Percentiles rank a stretch among this genome's conserved stretches.
phyloP scores from a whole-genome alignment of 169 alveolate genomes.

The Besnoitia besnoiti region DNA sequence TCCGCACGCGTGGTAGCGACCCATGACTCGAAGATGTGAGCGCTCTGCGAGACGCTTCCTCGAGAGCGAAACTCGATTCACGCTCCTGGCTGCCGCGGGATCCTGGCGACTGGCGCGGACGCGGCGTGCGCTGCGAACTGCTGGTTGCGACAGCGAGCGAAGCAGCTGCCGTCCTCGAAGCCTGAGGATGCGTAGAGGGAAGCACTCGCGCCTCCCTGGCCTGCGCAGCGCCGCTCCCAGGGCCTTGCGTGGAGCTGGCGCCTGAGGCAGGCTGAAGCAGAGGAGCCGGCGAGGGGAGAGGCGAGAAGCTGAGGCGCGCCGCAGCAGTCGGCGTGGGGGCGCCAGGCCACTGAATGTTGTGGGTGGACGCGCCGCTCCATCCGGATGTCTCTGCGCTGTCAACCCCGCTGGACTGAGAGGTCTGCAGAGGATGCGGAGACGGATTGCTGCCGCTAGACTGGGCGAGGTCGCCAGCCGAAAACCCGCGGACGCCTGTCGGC shows the following conservation, averaged over 20 bases:
- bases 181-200: too few species aligned
- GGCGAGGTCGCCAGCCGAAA: neutral
- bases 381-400: neutral
- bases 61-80: too few species aligned
- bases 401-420: neutral
- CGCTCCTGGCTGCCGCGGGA: too few species aligned
- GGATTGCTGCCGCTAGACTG: neutral
- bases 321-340: neutral
- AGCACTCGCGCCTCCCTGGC: neutral
- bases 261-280: neutral
- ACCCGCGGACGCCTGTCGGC: neutral
- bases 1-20: too few species aligned
- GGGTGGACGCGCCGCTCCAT: neutral
- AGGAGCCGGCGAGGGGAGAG: neutral
- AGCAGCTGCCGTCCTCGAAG: too few species aligned
- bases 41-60: too few species aligned
- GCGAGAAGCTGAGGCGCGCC: neutral
- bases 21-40: too few species aligned
- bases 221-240: neutral
- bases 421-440: neutral
- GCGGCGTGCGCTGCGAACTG: too few species aligned
- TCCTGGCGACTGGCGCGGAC: too few species aligned
- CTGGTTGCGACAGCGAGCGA: too few species aligned
- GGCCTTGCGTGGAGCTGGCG: neutral
- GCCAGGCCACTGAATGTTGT: neutral